Base-by-base conservation (phyloP, 345 rosid genomes). In the Lepidium aucheri region DNA sequence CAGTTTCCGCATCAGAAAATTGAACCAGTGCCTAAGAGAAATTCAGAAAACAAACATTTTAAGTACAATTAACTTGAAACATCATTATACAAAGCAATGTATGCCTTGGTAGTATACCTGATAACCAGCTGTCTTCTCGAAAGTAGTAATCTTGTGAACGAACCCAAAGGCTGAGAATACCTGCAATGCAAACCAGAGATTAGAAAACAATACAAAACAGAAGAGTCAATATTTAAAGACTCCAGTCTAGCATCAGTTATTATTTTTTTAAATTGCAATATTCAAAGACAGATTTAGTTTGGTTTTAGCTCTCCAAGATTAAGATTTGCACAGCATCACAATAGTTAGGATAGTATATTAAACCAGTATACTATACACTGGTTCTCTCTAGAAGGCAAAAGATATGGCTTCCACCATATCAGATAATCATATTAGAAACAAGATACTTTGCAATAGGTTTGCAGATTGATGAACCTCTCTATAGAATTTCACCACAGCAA, bases 151-250 rank as follows among this genome's bases (percentile, higher is more conserved):
- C 80, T 95, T 95, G 78, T 91, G 97, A 47, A 95, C 99, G 73
- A 84, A 89, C 58, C 99, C 99, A 80, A 95, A 95, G 40, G 99
- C 93, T 63, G 99, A 95, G 87, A 95, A 95, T 6, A 95, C 99
- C 99, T 95, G 89, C 86, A 82, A 42, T 15, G 72, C 47, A 63
- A 73, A 64, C 69, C 43, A 53, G 40, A 30, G 60, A 74, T 77
- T 75, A 78, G 72, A 76, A 36, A 22, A 5, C 41, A 47, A 47
- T n/a, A 51, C 7, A 34, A 36, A 36, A 3, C 39, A 49, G 14
- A 56, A 54, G 36, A 3, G 38, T 47, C 46, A 26, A 63, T 39
- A 5, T 46, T 44, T 33, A 34, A 42, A 32, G 50, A 54, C 38
- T 16, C 33, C 36, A 24, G 35, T 45, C 35, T n/a, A 36, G 49